Conservation (phyloP, 257 asterid species). For the Gardenia jasminoides region DNA sequence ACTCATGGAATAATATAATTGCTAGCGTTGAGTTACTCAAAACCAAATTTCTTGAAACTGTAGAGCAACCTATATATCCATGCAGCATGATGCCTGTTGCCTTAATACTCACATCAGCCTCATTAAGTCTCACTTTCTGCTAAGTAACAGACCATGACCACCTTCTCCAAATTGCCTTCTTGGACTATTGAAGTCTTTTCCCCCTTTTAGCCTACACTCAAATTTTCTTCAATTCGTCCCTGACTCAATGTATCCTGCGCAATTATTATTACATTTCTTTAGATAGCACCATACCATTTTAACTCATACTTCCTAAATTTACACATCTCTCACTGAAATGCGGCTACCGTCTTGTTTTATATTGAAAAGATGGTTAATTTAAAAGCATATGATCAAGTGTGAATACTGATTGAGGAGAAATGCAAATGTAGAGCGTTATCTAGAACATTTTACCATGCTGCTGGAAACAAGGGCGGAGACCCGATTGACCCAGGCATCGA, state of each 20-base stretch:
- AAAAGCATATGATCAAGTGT: neutral
- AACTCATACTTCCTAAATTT: too few species aligned
- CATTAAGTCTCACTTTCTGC: too few species aligned
- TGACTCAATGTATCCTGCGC: neutral
- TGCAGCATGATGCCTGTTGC: too few species aligned
- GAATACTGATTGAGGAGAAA: neutral
- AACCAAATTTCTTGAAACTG: too few species aligned
- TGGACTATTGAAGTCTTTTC: too few species aligned
- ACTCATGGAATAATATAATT: neutral
- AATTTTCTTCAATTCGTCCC: neutral
- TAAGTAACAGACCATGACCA: too few species aligned
- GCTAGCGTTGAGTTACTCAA: neutral
- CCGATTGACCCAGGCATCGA: conserved; percentile 82
- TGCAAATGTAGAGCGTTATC: neutral
- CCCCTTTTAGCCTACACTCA: too few species aligned
- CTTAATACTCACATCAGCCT: too few species aligned
- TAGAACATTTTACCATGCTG: conserved; percentile 42
- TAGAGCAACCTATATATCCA: too few species aligned
- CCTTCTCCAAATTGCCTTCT: too few species aligned
- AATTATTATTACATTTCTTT: too few species aligned
- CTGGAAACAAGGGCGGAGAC: conserved; percentile 52
- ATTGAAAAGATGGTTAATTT: neutral
- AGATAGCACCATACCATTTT: neutral
- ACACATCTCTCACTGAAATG: too few species aligned
- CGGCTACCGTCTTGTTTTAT: neutral